Base-by-base conservation (phyloP, 805 yeast species). In the Maudiozyma pseudohumilis region DNA sequence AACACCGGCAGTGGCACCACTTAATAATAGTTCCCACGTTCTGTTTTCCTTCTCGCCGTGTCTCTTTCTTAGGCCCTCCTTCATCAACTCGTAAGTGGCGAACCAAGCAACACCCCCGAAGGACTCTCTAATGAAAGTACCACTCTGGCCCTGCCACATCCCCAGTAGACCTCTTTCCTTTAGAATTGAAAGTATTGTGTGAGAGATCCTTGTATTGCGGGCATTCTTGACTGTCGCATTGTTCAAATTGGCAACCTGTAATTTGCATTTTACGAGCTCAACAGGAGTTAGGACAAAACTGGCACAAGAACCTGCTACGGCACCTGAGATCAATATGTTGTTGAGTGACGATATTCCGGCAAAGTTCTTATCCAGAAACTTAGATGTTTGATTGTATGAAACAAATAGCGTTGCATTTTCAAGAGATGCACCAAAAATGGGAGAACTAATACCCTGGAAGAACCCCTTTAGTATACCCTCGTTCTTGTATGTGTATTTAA, bases 51-150 rank as follows among this genome's bases (percentile, higher is more conserved):
- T 36, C 27, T 44, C 46, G 3, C 38, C 35, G 19, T 53, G 55
- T 38, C 50, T 51, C 32, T 50, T 59, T 20, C 39, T 53, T 46
- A 64, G 49, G 16, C 37, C 32, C n/a, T 44, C 43, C 41, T 67
- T 65, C 44, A 74, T 62, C 32, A 69, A 61, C 54, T 87, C 95
- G 56, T 87, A 87, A 13, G 92, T 74, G 0, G 95, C 89, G 63
- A 88, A 88, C 96, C 96, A 88, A 2, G 89, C 78, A 4, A 94
- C 84, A 2, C 95, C 83, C 6, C 96, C 96, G 21, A 87, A 80
- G 27, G 84, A 70, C 55, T 88, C 97, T 49, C 96, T 70, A 2
- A 83, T 45, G 34, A 85, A 61, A 0, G 97, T 88, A 16, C 92
- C 78, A 0, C 77, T 64, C 47, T 87, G 87, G 2, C 97, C 97